phyloP scores from a whole-genome alignment of 2,329 filamentous ascomycete species.

The Triangularia verruculosa region DNA sequence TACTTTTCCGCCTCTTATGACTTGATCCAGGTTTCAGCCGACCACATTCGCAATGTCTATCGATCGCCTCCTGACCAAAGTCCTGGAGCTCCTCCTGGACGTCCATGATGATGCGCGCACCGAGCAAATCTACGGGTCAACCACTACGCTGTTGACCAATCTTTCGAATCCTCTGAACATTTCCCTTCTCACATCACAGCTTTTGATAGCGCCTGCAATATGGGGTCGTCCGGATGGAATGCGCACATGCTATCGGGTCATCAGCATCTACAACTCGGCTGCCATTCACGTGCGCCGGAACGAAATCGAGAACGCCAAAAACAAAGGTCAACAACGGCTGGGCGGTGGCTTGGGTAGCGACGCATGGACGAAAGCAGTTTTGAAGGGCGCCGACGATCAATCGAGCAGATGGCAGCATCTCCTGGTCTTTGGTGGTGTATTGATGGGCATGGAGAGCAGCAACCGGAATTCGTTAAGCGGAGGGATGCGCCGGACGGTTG shows the following conservation, averaged over 20 bases:
- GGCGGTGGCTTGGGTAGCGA: conserved; percentile 48
- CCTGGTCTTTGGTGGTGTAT: conserved; percentile 72
- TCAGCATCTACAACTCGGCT: conserved; percentile 71
- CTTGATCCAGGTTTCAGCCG: background rate
- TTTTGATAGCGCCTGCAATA: conserved; percentile 68
- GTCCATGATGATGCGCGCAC: conserved; percentile 49
- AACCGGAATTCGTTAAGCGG: conserved; percentile 62
- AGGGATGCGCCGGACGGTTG: conserved; percentile 63
- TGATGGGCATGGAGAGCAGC: conserved; percentile 70
- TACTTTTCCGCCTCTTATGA: background rate
- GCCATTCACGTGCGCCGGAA: conserved; percentile 52
- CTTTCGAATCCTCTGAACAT: conserved; percentile 75
- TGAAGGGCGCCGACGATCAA: conserved; percentile 55
- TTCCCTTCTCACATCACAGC: conserved; percentile 67
- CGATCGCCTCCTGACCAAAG: conserved; percentile 63
- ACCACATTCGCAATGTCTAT: conserved; percentile 52
- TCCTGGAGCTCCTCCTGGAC: conserved; percentile 59
- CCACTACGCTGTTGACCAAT: conserved; percentile 63
- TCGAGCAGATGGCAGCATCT: conserved; percentile 77
- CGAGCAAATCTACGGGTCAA: conserved; percentile 62
- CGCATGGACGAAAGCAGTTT: conserved; percentile 55
- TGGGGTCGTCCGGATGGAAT: conserved; percentile 58
- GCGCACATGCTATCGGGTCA: conserved; percentile 60
- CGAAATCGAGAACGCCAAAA: conserved; percentile 41
- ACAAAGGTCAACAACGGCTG: conserved; percentile 26